Evolutionary conservation across 139 green algal species (phyloP), one percentile per base, ranked within the genome.

Genomic region (Coelastrella sp.): DNA sequence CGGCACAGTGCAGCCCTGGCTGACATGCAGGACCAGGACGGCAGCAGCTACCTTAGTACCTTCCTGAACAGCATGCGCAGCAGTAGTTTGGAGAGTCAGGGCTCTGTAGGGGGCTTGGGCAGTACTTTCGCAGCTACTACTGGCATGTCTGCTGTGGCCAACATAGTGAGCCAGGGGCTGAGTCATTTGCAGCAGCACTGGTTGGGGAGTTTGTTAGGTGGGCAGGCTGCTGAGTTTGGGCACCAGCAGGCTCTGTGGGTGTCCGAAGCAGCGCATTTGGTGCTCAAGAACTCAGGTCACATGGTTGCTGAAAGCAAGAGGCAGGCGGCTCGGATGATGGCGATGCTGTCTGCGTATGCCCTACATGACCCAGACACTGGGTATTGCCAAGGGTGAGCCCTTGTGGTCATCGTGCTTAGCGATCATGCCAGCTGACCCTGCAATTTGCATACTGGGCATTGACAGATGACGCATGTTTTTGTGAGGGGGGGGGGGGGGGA

Each of bases 321-420:
- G 7, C 87, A 94, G 71, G 95, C 96, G 80, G 88, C 91, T 84
- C 93, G 96, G 10, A 92, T 98, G 75, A 90, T 96, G n/a, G 89
- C 92, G 65, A 80, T 99, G 83, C 94, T 99, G 90, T 96, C 94
- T 4, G 96, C 96, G 11, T 99, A 99, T 84, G 94, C 96, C 0
- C 89, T 96, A 87, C 92, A 97, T 77, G 97, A 99, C 93, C 96
- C 96, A 2, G 94, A 96, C 73, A 96, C 92, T 0, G 95, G 96
- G 22, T 99, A 99, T 92, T 98, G 96, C 92, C 97, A 99, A 87
- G 97, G 95, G 94, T 96, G 77, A 87, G 91, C n/a, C n/a, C n/a
- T n/a, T n/a, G n/a, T n/a, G n/a, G n/a, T n/a, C n/a, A n/a, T n/a
- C n/a, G n/a, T n/a, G n/a, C n/a, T n/a, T n/a, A n/a, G n/a, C n/a